Percentiles rank a stretch among this genome's conserved stretches.
Evolutionary conservation across 2,329 filamentous ascomycete genomes (phyloP).

Genomic region (Hortaea sp.): DNA sequence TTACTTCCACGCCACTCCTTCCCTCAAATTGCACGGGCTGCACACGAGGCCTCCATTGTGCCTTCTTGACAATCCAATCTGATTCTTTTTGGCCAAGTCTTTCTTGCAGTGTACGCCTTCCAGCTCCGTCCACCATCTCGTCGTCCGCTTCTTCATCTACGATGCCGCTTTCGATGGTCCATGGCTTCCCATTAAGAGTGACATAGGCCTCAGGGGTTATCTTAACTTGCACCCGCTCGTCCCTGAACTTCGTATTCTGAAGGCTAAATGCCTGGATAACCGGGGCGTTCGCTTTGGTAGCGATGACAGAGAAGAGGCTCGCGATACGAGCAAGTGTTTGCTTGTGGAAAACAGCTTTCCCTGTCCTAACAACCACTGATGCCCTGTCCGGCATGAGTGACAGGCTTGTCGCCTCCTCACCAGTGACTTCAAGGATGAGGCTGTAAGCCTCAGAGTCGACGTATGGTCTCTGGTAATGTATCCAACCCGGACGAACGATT

Average conservation of each 20-base stretch:
- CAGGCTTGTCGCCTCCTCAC: constrained; percentile 42
- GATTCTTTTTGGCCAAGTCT: constrained; percentile 6
- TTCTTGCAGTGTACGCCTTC: not conserved
- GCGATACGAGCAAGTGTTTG: constrained; percentile 60
- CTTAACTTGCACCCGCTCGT: constrained; percentile 57
- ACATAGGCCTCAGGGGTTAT: constrained; percentile 53
- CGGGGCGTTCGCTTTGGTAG: constrained; percentile 65
- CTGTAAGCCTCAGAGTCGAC: constrained; percentile 66
- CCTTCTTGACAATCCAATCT: constrained; percentile 18
- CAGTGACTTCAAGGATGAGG: constrained; percentile 70
- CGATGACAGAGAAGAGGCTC: constrained; percentile 69
- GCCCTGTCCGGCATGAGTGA: constrained; percentile 9
- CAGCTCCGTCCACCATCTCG: constrained; percentile 6
- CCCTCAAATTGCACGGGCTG: constrained; percentile 12
- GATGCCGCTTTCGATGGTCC: constrained; percentile 6
- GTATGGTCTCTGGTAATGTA: constrained; percentile 75
- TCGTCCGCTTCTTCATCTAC: constrained; percentile 7
- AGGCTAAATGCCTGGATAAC: constrained; percentile 53
- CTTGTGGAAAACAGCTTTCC: constrained; percentile 60
- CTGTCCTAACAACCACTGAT: constrained; percentile 8
- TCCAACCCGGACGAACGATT: constrained; percentile 39
- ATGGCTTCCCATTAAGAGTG: constrained; percentile 38
- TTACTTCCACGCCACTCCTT: constrained; percentile 17
- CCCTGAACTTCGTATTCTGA: constrained; percentile 58
- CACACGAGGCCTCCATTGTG: constrained; percentile 20